These are phyloP conservation scores for Camelina laxa DNA, from an alignment of 345 rosid genomes.

Conservation along the genomic window DNA sequence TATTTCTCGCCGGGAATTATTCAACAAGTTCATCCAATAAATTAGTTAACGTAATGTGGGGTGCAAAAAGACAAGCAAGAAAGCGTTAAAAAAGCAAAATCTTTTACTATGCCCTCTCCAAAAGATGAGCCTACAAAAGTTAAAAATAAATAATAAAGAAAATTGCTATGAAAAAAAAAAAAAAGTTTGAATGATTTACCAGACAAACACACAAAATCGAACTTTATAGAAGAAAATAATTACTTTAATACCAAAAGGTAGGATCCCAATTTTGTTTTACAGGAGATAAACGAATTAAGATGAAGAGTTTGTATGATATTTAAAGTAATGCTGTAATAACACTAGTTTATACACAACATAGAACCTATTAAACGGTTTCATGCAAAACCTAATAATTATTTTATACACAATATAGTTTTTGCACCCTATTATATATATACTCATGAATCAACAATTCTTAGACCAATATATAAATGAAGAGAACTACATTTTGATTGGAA, in stretches of 20 bases:
- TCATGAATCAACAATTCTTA: background rate
- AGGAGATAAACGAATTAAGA: background rate
- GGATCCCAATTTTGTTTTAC: conserved; percentile 14
- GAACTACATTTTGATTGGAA: background rate
- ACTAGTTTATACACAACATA: conserved; percentile 8
- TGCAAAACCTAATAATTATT: background rate
- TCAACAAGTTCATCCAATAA: conserved; percentile 7
- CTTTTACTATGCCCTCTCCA: conserved; percentile 25
- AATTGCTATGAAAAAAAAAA: background rate
- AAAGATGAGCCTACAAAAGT: conserved; percentile 41
- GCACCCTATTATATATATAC: background rate
- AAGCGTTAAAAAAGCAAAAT: conserved; percentile 27
- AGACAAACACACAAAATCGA: background rate
- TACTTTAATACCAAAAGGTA: background rate
- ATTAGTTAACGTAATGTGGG: conserved; percentile 19
- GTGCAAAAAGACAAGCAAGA: conserved; percentile 28
- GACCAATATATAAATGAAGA: background rate
- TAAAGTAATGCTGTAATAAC: background rate
- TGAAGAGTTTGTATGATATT: background rate
- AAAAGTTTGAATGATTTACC: conserved; percentile 27
- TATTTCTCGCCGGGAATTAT: background rate
- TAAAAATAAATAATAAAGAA: background rate
- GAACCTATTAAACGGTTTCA: background rate
- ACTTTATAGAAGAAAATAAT: too few species aligned
- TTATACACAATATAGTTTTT: background rate